phyloP scores from a whole-genome alignment of 441 rosid genomes.

The Omphalea diandra region DNA sequence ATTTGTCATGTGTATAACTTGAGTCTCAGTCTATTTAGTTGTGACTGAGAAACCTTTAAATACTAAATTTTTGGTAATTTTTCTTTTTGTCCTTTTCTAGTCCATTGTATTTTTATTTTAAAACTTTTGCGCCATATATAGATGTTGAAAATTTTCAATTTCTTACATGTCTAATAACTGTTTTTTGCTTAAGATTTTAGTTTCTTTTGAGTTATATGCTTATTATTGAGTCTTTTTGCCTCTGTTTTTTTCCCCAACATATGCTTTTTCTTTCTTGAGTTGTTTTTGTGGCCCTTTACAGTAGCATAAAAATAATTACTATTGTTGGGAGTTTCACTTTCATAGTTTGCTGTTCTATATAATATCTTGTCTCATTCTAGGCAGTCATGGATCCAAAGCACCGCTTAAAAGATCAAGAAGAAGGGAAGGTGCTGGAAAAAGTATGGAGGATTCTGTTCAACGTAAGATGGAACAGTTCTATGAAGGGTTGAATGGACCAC shows the following conservation, averaged over 20 bases:
- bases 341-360: neutral
- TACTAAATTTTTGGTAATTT: no score
- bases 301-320: neutral
- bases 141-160: no score
- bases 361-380: constrained; percentile 28
- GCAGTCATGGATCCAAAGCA: constrained; percentile 40
- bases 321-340: neutral
- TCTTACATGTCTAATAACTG: no score
- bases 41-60: no score
- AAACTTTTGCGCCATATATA: no score
- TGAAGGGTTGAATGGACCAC: no score
- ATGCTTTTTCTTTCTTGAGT: neutral
- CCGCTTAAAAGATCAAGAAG: constrained; percentile 55
- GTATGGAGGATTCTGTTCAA: constrained; percentile 94
- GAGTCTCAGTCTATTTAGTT: no score
- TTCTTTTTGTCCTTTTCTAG: no score
- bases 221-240: neutral
- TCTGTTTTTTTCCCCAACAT: neutral
- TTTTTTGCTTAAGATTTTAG: no score
- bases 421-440: constrained; percentile 77
- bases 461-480: constrained; percentile 99
- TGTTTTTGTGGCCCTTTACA: neutral
- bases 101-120: no score
- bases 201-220: neutral
- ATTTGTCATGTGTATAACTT: no score